Percentiles rank a stretch among this genome's conserved stretches.
Conservation (phyloP, 1,139 yeast species). For the Taphrina confusa region DNA sequence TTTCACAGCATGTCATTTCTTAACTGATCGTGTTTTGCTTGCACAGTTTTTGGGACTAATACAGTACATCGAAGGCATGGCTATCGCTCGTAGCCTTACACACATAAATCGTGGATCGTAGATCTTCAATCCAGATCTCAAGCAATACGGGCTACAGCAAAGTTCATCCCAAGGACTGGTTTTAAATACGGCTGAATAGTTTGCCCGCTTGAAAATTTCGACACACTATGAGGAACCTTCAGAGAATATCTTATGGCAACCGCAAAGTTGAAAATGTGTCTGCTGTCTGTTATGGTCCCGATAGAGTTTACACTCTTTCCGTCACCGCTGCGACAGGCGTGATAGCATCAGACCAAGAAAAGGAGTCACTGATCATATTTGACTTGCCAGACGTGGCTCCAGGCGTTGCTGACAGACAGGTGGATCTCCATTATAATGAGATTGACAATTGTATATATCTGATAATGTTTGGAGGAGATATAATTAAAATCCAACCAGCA, state of each 20-base stretch:
- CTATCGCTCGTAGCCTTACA: too few relatives aligned
- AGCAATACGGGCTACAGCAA: too few relatives aligned
- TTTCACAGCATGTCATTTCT: too few relatives aligned
- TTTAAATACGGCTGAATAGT: too few relatives aligned
- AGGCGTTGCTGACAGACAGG: not conserved
- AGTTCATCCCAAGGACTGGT: too few relatives aligned
- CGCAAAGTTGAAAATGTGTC: not conserved
- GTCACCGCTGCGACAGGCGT: not conserved
- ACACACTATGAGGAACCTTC: slow-evolving; percentile 12
- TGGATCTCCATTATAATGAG: slow-evolving; percentile 8
- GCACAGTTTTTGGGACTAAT: too few relatives aligned
- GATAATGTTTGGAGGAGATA: slow-evolving; percentile 46
- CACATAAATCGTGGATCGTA: too few relatives aligned
- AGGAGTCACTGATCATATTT: not conserved
- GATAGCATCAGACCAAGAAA: not conserved
- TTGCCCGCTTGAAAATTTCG: too few relatives aligned
- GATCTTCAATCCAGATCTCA: too few relatives aligned
- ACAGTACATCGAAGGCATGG: too few relatives aligned
- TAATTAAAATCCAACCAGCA: slow-evolving; percentile 40
- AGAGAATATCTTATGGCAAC: not conserved
- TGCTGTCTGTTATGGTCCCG: not conserved
- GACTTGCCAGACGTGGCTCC: slow-evolving; percentile 5
- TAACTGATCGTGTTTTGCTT: too few relatives aligned
- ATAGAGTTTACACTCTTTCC: not conserved
- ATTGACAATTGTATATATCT: slow-evolving; percentile 40